Conservation (phyloP, 768 basidiomycete genomes). For the Termitomyces sp. region DNA sequence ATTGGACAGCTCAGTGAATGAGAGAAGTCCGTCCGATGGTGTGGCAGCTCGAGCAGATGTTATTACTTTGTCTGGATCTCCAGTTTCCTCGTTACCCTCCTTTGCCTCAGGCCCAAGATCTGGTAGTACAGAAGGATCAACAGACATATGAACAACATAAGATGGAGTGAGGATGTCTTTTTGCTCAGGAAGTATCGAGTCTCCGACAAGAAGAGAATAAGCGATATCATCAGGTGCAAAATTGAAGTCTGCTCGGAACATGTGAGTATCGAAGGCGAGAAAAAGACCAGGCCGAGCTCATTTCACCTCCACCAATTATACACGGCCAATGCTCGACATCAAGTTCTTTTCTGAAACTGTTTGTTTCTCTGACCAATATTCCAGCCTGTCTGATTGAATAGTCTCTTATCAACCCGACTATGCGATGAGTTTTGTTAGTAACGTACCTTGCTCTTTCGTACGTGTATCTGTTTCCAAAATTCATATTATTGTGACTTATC, state of each 20-base stretch:
- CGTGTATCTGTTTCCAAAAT: constrained; percentile 40
- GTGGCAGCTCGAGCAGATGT: constrained; percentile 62
- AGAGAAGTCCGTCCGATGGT: constrained; percentile 65
- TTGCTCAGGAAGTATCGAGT: constrained; percentile 51
- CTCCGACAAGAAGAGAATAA: constrained; percentile 71
- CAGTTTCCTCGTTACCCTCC: constrained; percentile 43
- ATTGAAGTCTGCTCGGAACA: constrained; percentile 70
- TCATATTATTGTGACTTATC: background rate
- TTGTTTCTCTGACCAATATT: constrained; percentile 64
- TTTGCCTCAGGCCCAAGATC: constrained; percentile 21
- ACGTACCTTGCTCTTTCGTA: constrained; percentile 78
- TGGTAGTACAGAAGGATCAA: constrained; percentile 52
- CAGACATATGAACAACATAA: constrained; percentile 64
- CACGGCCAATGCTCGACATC: constrained; percentile 61
- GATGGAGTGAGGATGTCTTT: constrained; percentile 48
- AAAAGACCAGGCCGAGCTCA: background rate
- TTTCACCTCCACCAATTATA: constrained; percentile 75
- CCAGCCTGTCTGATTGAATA: constrained; percentile 58
- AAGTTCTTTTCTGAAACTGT: constrained; percentile 45
- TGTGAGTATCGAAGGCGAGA: background rate
- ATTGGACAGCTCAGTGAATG: constrained; percentile 44
- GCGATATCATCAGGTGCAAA: constrained; percentile 76
- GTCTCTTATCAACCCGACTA: background rate
- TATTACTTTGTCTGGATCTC: constrained; percentile 67
- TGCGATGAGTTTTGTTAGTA: background rate